These are phyloP conservation scores for Exophiala sideris DNA, from an alignment of 2,329 filamentous ascomycete genomes.

Conservation along the genomic window DNA sequence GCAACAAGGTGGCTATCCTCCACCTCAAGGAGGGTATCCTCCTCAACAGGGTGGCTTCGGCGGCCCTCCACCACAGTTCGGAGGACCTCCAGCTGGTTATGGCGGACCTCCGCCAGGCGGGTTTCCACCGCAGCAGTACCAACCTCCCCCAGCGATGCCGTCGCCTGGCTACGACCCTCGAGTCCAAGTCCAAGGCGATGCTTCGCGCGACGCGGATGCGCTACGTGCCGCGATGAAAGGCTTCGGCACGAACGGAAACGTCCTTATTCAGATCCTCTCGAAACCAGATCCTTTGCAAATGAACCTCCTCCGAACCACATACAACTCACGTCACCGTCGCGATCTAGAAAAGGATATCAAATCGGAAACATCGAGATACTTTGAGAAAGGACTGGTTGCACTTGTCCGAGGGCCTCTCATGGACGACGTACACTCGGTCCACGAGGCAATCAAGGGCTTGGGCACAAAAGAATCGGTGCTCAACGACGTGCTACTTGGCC, in stretches of 20 bases:
- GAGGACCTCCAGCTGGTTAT: constrained; percentile 8
- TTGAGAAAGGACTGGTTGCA: constrained; percentile 70
- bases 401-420: constrained; percentile 74
- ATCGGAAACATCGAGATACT: constrained; percentile 71
- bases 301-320: constrained; percentile 64
- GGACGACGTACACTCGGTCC: constrained; percentile 68
- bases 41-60: constrained; percentile 24
- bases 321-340: constrained; percentile 61
- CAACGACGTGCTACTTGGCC: constrained; percentile 78
- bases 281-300: constrained; percentile 76
- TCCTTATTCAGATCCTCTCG: constrained; percentile 67
- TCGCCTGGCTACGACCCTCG: constrained; percentile 69
- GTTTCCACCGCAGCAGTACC: constrained; percentile 32
- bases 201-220: constrained; percentile 63
- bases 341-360: constrained; percentile 72
- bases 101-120: constrained; percentile 39
- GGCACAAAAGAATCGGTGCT: constrained; percentile 85
- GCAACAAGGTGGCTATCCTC: constrained; percentile 25
- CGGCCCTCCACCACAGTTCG: constrained; percentile 9
- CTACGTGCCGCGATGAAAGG: constrained; percentile 87
- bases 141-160: constrained; percentile 57
- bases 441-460: constrained; percentile 69
- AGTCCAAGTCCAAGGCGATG: constrained; percentile 64
- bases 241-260: constrained; percentile 81
- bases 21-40: constrained; percentile 24